Evolutionary conservation across 2,329 filamentous ascomycete species (phyloP).

Genomic region (Colletotrichum viniferum): DNA sequence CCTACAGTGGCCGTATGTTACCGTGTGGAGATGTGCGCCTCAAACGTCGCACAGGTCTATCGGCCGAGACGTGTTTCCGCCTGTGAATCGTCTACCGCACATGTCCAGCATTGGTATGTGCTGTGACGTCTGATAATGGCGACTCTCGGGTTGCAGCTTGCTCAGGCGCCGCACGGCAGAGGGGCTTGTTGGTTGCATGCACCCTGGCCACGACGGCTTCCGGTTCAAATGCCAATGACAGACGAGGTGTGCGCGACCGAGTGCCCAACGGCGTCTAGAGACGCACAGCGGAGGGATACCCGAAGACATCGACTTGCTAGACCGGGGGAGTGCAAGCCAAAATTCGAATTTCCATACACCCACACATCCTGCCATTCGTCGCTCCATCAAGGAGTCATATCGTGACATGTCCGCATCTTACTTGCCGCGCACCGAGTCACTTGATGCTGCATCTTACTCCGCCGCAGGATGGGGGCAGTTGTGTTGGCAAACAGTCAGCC

Average conservation of each 20-base stretch:
- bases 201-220: slow-evolving; percentile 8
- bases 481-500: slow-evolving; percentile 16
- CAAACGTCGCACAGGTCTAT: slow-evolving; percentile 16
- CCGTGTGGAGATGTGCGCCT: neutral
- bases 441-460: slow-evolving; percentile 19
- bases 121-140: slow-evolving; percentile 19
- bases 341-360: neutral
- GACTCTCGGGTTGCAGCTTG: slow-evolving; percentile 15
- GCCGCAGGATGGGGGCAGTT: slow-evolving; percentile 14
- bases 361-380: neutral
- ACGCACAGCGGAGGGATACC: neutral
- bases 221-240: slow-evolving; percentile 9
- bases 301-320: neutral
- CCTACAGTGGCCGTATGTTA: slow-evolving; percentile 15
- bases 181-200: slow-evolving; percentile 1
- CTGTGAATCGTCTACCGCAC: neutral
- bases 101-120: neutral
- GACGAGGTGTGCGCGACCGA: neutral
- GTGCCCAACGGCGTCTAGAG: neutral
- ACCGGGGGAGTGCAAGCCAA: slow-evolving; percentile 6
- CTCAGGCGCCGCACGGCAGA: neutral
- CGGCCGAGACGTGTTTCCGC: slow-evolving; percentile 19
- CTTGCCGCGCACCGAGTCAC: slow-evolving; percentile 15
- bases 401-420: slow-evolving; percentile 22
- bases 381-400: slow-evolving; percentile 13